Evolutionary conservation across 75 land plant species (phyloP).

Genomic region (Cryptomeria japonica): DNA sequence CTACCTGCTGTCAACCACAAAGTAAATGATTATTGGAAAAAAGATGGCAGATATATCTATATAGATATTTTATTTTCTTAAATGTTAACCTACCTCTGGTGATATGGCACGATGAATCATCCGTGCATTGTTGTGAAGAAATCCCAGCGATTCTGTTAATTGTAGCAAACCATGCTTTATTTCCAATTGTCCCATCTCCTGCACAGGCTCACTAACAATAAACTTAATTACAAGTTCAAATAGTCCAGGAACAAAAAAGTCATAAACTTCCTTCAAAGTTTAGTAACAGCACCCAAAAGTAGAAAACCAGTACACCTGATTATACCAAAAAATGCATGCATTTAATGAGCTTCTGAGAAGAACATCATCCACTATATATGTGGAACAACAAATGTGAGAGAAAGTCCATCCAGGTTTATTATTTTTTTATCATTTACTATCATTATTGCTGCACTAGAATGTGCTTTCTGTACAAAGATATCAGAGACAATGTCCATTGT

Average conservation of each 20-base stretch:
- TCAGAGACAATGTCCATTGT: neutral
- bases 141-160: slow-evolving; percentile 83
- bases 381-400: neutral
- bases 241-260: neutral
- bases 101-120: slow-evolving; percentile 92
- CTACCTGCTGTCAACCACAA: neutral
- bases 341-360: neutral
- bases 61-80: neutral
- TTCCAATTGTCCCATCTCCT: slow-evolving; percentile 94
- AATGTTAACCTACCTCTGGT: slow-evolving; percentile 72
- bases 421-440: neutral
- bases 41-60: neutral
- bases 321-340: neutral
- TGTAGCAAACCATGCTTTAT: slow-evolving; percentile 95
- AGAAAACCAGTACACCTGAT: neutral
- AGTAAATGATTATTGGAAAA: neutral
- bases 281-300: neutral
- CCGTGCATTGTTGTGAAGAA: slow-evolving; percentile 91
- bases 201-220: slow-evolving; percentile 16
- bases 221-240: slow-evolving; percentile 1
- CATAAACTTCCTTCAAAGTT: neutral
- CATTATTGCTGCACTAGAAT: neutral
- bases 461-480: neutral
- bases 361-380: neutral
- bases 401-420: neutral